Conservation (phyloP, 768 basidiomycete species). For the Symmetrospora coprosmae region DNA sequence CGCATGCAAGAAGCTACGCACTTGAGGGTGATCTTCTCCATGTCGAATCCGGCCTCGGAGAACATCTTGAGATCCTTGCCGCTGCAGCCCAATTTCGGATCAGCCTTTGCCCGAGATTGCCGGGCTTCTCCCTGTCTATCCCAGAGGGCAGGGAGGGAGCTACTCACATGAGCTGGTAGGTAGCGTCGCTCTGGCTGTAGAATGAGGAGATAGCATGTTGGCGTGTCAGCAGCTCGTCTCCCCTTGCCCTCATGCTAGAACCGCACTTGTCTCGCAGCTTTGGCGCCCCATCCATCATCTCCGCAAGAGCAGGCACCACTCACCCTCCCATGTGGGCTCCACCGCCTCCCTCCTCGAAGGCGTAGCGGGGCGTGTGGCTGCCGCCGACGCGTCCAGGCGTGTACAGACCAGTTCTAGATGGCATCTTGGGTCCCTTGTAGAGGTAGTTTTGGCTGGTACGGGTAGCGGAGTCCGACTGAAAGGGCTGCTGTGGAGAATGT, state of each 20-base stretch:
- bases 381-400: constrained; percentile 12
- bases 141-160: neutral
- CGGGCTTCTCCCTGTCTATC: too few species aligned
- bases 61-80: constrained; percentile 74
- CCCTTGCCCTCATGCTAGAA: too few species aligned
- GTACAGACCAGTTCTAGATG: constrained; percentile 16
- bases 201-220: neutral
- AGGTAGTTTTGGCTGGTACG: neutral
- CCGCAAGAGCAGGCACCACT: neutral
- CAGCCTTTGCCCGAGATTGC: too few species aligned
- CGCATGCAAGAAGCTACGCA: constrained; percentile 24
- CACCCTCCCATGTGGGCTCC: constrained; percentile 15
- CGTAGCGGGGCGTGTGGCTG: constrained; percentile 4
- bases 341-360: constrained; percentile 5
- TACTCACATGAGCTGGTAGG: constrained; percentile 20
- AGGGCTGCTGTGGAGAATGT: neutral
- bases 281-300: too few species aligned
- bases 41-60: constrained; percentile 98
- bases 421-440: neutral
- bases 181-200: constrained; percentile 12
- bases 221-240: neutral
- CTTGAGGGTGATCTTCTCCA: constrained; percentile 85
- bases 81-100: constrained; percentile 27
- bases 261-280: too few species aligned
- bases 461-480: neutral